A percentile compares a stretch with the other conserved stretches of the same genome.
Evolutionary conservation across 768 basidiomycete species (phyloP).

Genomic region (Leucocoprinus birnbaumii): DNA sequence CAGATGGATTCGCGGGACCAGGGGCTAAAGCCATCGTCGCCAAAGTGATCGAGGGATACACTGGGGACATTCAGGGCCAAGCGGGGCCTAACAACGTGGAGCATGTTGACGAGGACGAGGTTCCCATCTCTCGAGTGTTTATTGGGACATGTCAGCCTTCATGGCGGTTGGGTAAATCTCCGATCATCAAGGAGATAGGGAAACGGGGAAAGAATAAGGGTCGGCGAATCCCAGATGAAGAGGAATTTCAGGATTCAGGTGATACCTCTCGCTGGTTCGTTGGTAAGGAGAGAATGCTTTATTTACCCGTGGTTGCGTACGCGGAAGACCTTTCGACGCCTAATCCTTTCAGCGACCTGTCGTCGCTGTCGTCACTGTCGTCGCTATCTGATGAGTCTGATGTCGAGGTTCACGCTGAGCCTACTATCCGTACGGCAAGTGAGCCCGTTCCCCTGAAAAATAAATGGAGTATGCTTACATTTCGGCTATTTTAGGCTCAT

Average conservation of each 20-base stretch:
- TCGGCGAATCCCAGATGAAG: not conserved
- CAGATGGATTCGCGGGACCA: not conserved
- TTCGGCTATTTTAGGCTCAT: not conserved
- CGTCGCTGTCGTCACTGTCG: conserved; percentile 9
- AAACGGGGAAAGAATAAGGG: not conserved
- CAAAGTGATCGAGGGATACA: conserved; percentile 1
- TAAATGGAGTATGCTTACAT: not conserved
- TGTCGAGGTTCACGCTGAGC: not conserved
- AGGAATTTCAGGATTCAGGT: not conserved
- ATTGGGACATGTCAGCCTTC: conserved; percentile 13
- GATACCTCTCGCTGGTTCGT: conserved; percentile 9
- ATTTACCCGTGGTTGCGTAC: conserved; percentile 5
- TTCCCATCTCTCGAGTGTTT: conserved; percentile 10
- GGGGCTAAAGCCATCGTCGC: conserved; percentile 1
- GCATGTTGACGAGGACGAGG: not conserved
- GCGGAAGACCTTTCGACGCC: not conserved
- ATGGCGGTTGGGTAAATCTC: conserved; percentile 13
- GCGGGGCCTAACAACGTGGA: not conserved
- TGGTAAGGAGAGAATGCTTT: conserved; percentile 6
- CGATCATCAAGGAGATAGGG: conserved; percentile 10
- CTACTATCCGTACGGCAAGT: not conserved
- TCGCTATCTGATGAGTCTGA: conserved; percentile 10
- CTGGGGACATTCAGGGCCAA: not conserved
- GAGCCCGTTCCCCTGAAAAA: not conserved
- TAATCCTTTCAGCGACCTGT: conserved; percentile 6